A percentile compares a stretch with the other conserved stretches of the same genome.
These are phyloP conservation scores for Cladorrhinum sp. DNA, from an alignment of 2,329 filamentous ascomycete genomes.

Conservation along the genomic window DNA sequence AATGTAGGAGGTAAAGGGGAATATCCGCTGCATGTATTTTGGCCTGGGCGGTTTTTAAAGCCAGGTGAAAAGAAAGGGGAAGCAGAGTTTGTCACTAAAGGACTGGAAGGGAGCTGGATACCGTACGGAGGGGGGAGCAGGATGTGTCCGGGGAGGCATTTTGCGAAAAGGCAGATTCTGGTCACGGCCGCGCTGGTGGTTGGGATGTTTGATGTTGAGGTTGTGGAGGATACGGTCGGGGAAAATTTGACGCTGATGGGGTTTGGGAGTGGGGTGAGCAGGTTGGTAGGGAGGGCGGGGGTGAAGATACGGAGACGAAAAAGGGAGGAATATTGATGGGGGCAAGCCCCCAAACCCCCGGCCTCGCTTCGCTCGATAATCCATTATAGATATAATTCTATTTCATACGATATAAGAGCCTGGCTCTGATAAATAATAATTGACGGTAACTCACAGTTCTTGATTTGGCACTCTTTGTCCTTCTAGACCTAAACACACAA, in stretches of 20 bases:
- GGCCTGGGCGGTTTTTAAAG: constrained; percentile 28
- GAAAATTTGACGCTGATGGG: constrained; percentile 30
- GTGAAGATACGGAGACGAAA: neutral
- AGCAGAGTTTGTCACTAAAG: constrained; percentile 28
- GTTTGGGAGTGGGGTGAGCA: constrained; percentile 27
- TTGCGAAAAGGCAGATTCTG: constrained; percentile 33
- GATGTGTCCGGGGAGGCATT: constrained; percentile 31
- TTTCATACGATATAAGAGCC: no score
- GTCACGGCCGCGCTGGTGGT: constrained; percentile 15
- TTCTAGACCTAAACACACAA: no score
- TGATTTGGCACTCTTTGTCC: no score
- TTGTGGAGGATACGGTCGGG: constrained; percentile 23
- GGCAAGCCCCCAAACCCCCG: no score
- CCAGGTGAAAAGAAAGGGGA: neutral
- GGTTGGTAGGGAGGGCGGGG: neutral
- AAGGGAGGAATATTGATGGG: no score
- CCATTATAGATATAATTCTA: no score
- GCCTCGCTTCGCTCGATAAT: no score
- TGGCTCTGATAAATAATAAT: no score
- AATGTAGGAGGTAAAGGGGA: constrained; percentile 19
- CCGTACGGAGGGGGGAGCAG: constrained; percentile 31
- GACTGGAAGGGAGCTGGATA: constrained; percentile 31
- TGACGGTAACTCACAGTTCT: no score
- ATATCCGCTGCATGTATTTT: constrained; percentile 29
- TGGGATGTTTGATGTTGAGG: constrained; percentile 24